Percentiles rank a stretch among this genome's conserved stretches.
These are phyloP conservation scores for Suhomyces atakaporum DNA, from an alignment of 1,139 yeast species.

Conservation along the genomic window DNA sequence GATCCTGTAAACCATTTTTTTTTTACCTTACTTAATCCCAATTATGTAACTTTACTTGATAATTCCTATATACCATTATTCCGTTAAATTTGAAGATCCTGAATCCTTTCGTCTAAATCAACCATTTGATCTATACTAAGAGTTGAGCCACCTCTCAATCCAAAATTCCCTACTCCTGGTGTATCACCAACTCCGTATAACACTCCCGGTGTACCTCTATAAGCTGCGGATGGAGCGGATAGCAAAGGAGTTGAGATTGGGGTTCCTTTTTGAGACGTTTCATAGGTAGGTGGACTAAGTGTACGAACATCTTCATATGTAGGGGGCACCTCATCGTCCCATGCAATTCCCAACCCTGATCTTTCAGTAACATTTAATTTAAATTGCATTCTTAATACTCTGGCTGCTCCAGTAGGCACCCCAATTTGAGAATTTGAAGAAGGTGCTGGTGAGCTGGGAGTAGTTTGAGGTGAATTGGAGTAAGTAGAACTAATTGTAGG, in stretches of 20 bases:
- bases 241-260: constrained; percentile 25
- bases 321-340: constrained; percentile 99
- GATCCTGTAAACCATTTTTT: background rate
- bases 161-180: constrained; percentile 30
- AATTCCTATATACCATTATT: background rate
- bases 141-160: constrained; percentile 17
- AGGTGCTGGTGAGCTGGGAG: constrained; percentile 9
- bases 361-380: constrained; percentile 78
- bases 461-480: constrained; percentile 10
- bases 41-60: background rate
- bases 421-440: constrained; percentile 46
- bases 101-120: constrained; percentile 38
- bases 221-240: constrained; percentile 18
- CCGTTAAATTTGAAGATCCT: constrained; percentile 26
- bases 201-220: constrained; percentile 38
- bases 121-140: constrained; percentile 32
- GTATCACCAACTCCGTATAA: constrained; percentile 49
- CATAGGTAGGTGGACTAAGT: constrained; percentile 82
- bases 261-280: constrained; percentile 26
- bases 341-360: constrained; percentile 92
- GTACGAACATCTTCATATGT: constrained; percentile 83
- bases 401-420: constrained; percentile 90
- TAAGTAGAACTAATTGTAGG: constrained; percentile 21
- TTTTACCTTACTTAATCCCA: background rate
- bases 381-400: constrained; percentile 94